These are phyloP conservation scores for Primulina tabacum DNA, from an alignment of 257 asterid species.

Conservation along the genomic window DNA sequence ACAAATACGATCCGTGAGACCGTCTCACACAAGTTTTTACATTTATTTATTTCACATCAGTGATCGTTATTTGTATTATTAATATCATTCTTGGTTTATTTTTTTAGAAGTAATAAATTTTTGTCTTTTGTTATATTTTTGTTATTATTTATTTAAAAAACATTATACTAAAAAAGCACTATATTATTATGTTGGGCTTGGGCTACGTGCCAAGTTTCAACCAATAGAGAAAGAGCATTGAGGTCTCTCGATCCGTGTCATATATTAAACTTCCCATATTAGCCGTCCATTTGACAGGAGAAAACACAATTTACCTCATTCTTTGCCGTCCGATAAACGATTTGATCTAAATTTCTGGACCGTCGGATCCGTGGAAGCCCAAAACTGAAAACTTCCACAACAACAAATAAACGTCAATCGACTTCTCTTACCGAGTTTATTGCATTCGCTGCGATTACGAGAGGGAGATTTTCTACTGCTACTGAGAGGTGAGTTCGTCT, in stretches of 20 bases:
- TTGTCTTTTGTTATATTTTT: no score
- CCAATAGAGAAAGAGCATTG: conserved; percentile 37
- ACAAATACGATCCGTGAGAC: no score
- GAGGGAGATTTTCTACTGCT: conserved; percentile 1
- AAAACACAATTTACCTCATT: conserved; percentile 51
- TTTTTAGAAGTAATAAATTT: no score
- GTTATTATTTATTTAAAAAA: no score
- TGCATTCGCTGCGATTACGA: conserved; percentile 15
- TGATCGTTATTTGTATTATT: no score
- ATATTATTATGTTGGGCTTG: background rate
- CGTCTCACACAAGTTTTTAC: no score
- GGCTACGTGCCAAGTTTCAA: background rate
- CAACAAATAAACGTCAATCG: conserved; percentile 38
- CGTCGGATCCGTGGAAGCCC: conserved; percentile 41
- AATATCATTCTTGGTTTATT: no score
- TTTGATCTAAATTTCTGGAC: conserved; percentile 35
- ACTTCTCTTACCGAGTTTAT: fast-evolving
- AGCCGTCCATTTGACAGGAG: conserved; percentile 40
- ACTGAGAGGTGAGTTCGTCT: conserved; percentile 26
- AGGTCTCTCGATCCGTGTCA: conserved; percentile 40
- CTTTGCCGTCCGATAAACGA: conserved; percentile 49
- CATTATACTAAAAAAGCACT: no score
- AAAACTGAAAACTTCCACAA: conserved; percentile 12
- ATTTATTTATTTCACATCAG: no score
- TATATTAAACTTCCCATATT: conserved; percentile 28